phyloP scores from a whole-genome alignment of 2,329 filamentous ascomycete species.

The Pseudomassariella vexata region DNA sequence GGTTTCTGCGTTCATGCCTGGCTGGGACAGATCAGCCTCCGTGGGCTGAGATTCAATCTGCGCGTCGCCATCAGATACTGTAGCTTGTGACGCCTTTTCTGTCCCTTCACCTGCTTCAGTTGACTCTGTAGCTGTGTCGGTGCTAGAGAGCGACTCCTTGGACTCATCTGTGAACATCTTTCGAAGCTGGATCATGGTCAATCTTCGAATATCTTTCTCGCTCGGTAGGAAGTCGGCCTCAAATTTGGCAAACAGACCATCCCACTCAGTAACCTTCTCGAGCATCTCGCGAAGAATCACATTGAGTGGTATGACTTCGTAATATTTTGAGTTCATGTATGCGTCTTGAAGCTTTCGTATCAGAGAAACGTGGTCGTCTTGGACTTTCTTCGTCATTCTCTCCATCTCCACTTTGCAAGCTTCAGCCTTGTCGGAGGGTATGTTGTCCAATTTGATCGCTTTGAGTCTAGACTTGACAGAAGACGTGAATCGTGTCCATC shows the following conservation, averaged over 20 bases:
- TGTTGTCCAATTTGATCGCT: slow-evolving; percentile 85
- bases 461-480: slow-evolving; percentile 80
- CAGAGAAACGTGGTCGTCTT: slow-evolving; percentile 74
- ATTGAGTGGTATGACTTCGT: slow-evolving; percentile 93
- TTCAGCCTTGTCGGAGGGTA: slow-evolving; percentile 80
- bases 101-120: slow-evolving; percentile 47
- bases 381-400: slow-evolving; percentile 66
- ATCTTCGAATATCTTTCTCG: slow-evolving; percentile 89
- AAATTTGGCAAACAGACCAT: slow-evolving; percentile 82
- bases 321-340: slow-evolving; percentile 92
- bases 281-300: slow-evolving; percentile 83
- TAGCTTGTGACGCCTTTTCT: slow-evolving; percentile 38
- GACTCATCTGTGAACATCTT: slow-evolving; percentile 94
- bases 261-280: slow-evolving; percentile 91
- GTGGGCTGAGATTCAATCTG: slow-evolving; percentile 14
- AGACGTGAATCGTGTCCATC: slow-evolving; percentile 78
- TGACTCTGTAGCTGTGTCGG: slow-evolving; percentile 59
- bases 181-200: slow-evolving; percentile 87
- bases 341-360: slow-evolving; percentile 77
- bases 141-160: slow-evolving; percentile 64
- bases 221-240: slow-evolving; percentile 89
- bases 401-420: slow-evolving; percentile 80
- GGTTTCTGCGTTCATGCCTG: slow-evolving; percentile 11
- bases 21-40: slow-evolving; percentile 13
- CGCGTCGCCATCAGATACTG: slow-evolving; percentile 12